Conservation (phyloP, 345 rosid species). For the Moringa oleifera region DNA sequence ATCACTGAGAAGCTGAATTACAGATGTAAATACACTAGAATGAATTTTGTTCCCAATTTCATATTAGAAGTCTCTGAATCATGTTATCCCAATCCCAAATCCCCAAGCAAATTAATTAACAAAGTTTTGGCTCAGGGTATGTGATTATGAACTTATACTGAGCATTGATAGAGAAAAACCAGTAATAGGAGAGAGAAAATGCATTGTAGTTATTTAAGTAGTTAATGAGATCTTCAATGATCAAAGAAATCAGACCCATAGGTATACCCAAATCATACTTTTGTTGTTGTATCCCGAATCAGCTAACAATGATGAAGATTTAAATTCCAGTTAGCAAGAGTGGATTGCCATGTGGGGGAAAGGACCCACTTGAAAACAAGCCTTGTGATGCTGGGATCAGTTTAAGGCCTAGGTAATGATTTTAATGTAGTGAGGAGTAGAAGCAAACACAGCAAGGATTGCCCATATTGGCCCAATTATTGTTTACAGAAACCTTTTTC, state of each 20-base stretch:
- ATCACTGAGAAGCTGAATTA: not conserved
- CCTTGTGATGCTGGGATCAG: constrained; percentile 13
- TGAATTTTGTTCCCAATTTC: not conserved
- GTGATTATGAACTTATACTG: not conserved
- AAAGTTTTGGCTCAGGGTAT: no score
- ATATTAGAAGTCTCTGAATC: not conserved
- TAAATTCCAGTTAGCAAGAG: constrained; percentile 21
- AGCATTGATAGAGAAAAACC: no score
- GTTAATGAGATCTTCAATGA: constrained; percentile 29
- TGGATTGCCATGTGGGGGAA: constrained; percentile 25
- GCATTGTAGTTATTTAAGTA: no score
- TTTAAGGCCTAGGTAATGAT: constrained; percentile 32
- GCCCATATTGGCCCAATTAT: constrained; percentile 31
- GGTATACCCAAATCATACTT: constrained; percentile 13
- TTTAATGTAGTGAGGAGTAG: constrained; percentile 39
- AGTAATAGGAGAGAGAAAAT: no score
- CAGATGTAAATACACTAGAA: constrained; percentile 11
- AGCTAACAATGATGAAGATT: constrained; percentile 33
- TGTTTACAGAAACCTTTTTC: constrained; percentile 19
- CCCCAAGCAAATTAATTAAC: not conserved
- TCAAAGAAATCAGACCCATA: constrained; percentile 19
- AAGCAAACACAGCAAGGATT: constrained; percentile 60
- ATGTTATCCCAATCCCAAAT: not conserved
- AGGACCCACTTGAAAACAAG: constrained; percentile 14
- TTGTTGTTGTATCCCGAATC: constrained; percentile 16